Conservation (phyloP, 169 alveolate species). For the Eimeria brunetti region DNA sequence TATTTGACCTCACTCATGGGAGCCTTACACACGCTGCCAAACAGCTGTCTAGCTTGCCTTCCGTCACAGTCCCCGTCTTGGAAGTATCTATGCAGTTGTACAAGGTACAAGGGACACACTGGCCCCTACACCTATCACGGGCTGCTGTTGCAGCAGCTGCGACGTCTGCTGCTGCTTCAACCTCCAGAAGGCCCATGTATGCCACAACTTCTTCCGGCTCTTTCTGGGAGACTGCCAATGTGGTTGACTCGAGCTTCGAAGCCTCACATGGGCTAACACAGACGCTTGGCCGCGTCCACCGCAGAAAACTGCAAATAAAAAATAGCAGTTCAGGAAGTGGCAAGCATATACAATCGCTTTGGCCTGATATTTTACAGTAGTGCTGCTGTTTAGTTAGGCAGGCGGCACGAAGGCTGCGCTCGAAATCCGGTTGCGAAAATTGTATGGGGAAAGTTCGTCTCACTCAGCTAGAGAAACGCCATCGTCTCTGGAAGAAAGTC, state of each 20-base stretch:
- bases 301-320: slow-evolving; percentile 39
- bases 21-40: slow-evolving; percentile 43
- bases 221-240: background rate
- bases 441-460: background rate
- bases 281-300: slow-evolving; percentile 67
- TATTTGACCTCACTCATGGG: slow-evolving; percentile 2
- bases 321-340: background rate
- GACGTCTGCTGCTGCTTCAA: slow-evolving; percentile 65
- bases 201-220: slow-evolving; percentile 51
- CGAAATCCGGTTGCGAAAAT: background rate
- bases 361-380: background rate
- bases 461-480: slow-evolving; percentile 69
- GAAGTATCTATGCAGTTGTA: slow-evolving; percentile 43
- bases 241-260: background rate
- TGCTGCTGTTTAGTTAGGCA: background rate
- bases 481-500: slow-evolving; percentile 47
- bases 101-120: slow-evolving; percentile 64
- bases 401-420: background rate
- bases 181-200: slow-evolving; percentile 65
- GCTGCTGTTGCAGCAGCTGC: slow-evolving; percentile 65
- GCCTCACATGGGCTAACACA: background rate
- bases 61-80: slow-evolving; percentile 66
- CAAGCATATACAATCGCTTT: background rate
- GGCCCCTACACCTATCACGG: slow-evolving; percentile 48
- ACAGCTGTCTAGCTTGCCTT: slow-evolving; percentile 59